These are phyloP conservation scores for Hypoxylon perforatum DNA, from an alignment of 495 filamentous ascomycete species.

Conservation along the genomic window DNA sequence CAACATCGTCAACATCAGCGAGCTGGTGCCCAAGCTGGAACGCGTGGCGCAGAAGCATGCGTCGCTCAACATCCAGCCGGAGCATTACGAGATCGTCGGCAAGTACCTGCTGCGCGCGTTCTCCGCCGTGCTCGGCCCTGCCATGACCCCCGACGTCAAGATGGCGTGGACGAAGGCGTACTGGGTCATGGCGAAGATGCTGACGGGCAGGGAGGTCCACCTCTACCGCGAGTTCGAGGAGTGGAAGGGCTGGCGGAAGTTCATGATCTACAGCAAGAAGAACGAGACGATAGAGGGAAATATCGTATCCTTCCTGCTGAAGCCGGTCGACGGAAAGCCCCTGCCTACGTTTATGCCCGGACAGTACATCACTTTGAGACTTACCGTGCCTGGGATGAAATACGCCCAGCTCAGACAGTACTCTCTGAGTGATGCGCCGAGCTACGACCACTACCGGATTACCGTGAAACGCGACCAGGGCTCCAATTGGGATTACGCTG, in stretches of 20 bases:
- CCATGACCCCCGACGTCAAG: constrained; percentile 71
- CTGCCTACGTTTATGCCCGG: constrained; percentile 72
- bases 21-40: constrained; percentile 71
- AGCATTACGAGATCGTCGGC: constrained; percentile 75
- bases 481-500: constrained; percentile 37
- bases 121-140: constrained; percentile 71
- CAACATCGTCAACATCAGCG: constrained; percentile 76
- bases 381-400: constrained; percentile 66
- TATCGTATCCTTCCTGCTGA: constrained; percentile 73
- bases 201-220: constrained; percentile 70
- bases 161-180: constrained; percentile 72
- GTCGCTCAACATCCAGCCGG: constrained; percentile 74
- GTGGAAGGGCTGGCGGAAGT: constrained; percentile 76
- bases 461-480: constrained; percentile 73
- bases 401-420: constrained; percentile 76
- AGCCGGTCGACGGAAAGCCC: constrained; percentile 68
- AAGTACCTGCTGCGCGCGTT: constrained; percentile 74
- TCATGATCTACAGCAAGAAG: constrained; percentile 69
- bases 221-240: constrained; percentile 66
- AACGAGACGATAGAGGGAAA: constrained; percentile 64
- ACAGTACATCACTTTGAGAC: constrained; percentile 74
- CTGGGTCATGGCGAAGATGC: constrained; percentile 69
- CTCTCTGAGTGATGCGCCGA: constrained; percentile 72
- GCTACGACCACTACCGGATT: constrained; percentile 71
- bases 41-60: constrained; percentile 80